phyloP scores from a whole-genome alignment of 1,284 basidiomycete genomes.

The Ustilago nuda region DNA sequence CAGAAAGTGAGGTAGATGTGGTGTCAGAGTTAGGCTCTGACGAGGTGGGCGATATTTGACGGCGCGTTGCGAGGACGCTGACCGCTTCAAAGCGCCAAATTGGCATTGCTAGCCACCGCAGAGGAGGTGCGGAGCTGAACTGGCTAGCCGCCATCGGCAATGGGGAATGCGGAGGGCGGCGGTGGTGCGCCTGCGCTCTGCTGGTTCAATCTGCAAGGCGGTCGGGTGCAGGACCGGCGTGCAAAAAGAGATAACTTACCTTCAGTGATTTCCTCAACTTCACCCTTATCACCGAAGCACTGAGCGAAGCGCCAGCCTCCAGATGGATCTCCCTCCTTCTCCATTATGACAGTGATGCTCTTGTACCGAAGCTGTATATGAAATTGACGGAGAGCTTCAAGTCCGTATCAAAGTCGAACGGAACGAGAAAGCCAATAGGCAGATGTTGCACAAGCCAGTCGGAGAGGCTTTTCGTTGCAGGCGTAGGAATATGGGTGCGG shows the following conservation, averaged over 20 bases:
- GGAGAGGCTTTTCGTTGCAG: neutral
- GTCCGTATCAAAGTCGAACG: constrained; percentile 7
- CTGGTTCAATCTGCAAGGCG: neutral
- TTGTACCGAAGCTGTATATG: constrained; percentile 9
- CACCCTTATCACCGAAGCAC: constrained; percentile 83
- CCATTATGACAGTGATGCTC: constrained; percentile 39
- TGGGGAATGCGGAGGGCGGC: neutral
- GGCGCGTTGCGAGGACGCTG: neutral
- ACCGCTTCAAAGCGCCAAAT: neutral
- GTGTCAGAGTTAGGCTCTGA: neutral
- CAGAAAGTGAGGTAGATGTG: neutral
- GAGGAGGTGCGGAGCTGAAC: neutral
- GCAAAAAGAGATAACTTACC: constrained; percentile 73
- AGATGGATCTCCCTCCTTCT: constrained; percentile 66
- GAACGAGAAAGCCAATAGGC: neutral
- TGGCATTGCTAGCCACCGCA: neutral
- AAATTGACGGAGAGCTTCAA: neutral
- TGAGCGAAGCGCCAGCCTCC: constrained; percentile 94
- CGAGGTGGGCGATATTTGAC: neutral
- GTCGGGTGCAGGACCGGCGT: neutral
- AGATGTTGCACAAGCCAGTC: constrained; percentile 1
- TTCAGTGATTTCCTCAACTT: constrained; percentile 99
- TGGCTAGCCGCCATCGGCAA: neutral
- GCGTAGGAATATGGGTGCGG: neutral
- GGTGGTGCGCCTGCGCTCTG: neutral